Evolutionary conservation across 1,284 basidiomycete genomes (phyloP).

Genomic region (Trametes sp.): DNA sequence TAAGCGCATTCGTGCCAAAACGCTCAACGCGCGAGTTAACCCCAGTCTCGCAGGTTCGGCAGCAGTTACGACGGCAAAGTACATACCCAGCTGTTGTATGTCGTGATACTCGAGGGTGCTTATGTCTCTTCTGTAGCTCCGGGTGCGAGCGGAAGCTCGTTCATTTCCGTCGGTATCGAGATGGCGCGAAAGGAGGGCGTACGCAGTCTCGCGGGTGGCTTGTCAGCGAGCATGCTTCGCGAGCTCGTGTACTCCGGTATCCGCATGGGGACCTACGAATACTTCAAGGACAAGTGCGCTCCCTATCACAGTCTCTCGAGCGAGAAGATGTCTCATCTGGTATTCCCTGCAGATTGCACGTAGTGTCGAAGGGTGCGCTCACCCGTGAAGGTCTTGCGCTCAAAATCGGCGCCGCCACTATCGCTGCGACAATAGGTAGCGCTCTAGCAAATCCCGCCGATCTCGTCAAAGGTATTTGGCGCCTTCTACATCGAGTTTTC

Average conservation of each 20-base stretch:
- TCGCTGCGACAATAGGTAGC: conserved; percentile 47
- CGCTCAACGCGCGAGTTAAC: neutral
- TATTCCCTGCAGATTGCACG: conserved; percentile 31
- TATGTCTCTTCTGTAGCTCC: conserved; percentile 32
- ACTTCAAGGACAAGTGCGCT: conserved; percentile 48
- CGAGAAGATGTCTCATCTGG: no score
- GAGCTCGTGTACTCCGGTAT: conserved; percentile 48
- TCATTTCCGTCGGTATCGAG: conserved; percentile 46
- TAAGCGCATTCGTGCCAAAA: conserved; percentile 9
- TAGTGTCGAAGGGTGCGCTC: conserved; percentile 39
- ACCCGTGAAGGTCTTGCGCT: conserved; percentile 44
- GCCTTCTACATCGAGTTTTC: neutral
- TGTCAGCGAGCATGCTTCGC: conserved; percentile 47
- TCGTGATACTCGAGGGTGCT: neutral
- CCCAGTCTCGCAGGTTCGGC: conserved; percentile 40
- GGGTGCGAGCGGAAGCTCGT: conserved; percentile 41
- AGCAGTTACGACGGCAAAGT: conserved; percentile 47
- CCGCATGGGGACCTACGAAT: conserved; percentile 49
- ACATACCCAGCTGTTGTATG: neutral
- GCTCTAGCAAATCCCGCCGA: conserved; percentile 50
- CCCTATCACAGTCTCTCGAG: no score
- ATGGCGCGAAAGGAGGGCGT: conserved; percentile 47
- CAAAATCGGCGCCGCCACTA: conserved; percentile 46
- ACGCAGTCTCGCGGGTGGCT: conserved; percentile 44
- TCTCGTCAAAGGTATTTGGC: conserved; percentile 44